phyloP scores from a whole-genome alignment of 306 rosid genomes.

The Quercus agrifolia region DNA sequence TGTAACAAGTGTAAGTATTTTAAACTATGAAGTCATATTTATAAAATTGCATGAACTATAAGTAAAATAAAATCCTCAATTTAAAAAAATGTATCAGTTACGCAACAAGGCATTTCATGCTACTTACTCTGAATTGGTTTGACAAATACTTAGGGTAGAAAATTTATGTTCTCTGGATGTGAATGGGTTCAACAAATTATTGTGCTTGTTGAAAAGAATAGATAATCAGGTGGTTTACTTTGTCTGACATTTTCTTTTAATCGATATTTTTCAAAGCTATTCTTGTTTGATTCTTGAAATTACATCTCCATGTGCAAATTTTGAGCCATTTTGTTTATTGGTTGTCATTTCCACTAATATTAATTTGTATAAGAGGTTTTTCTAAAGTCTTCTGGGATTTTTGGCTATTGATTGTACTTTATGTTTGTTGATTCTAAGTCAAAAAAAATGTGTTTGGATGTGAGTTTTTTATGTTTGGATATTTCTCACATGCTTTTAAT shows the following conservation, averaged over 20 bases:
- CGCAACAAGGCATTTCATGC: not conserved
- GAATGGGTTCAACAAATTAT: not conserved
- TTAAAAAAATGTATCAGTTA: not conserved
- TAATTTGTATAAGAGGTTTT: too few relatives aligned
- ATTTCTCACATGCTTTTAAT: too few relatives aligned
- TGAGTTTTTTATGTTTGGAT: too few relatives aligned
- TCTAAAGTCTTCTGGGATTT: too few relatives aligned
- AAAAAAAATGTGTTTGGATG: too few relatives aligned
- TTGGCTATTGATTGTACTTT: too few relatives aligned
- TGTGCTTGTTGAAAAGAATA: not conserved
- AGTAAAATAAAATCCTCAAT: not conserved
- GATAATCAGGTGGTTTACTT: not conserved
- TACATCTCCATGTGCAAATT: not conserved
- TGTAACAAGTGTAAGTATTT: too few relatives aligned
- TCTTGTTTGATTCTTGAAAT: constrained; percentile 1
- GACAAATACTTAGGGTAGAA: not conserved
- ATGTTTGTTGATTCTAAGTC: too few relatives aligned
- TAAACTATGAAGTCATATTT: too few relatives aligned
- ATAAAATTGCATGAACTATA: not conserved
- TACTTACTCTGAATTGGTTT: not conserved
- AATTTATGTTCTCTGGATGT: not conserved
- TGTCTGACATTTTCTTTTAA: not conserved
- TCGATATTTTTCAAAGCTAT: not conserved
- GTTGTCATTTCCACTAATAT: too few relatives aligned
- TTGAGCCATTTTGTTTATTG: too few relatives aligned